A percentile compares a stretch with the other conserved stretches of the same genome.
Evolutionary conservation across 2,329 filamentous ascomycete genomes (phyloP).

Genomic region (Pseudocercospora cruenta): DNA sequence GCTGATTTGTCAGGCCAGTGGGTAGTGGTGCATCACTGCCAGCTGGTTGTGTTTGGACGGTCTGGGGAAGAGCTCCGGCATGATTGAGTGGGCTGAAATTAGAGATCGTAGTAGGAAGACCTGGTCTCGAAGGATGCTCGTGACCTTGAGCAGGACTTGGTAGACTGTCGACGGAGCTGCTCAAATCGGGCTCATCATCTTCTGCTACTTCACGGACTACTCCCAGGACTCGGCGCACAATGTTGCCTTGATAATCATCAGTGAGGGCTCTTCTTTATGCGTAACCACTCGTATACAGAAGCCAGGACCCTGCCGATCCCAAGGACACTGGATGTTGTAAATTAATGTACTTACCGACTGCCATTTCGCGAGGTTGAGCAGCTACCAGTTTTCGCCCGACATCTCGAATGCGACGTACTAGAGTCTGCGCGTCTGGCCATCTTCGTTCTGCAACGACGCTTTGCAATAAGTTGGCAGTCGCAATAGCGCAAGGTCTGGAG

Average conservation of each 20-base stretch:
- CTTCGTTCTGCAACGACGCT: slow-evolving; percentile 82
- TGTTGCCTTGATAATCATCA: slow-evolving; percentile 63
- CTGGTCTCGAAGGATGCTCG: slow-evolving; percentile 28
- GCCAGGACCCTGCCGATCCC: not conserved
- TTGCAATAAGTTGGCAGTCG: slow-evolving; percentile 85
- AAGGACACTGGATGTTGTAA: too few relatives aligned
- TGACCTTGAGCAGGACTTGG: slow-evolving; percentile 30
- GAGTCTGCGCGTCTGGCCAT: slow-evolving; percentile 74
- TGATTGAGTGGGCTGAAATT: slow-evolving; percentile 53
- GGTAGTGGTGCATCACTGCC: slow-evolving; percentile 14
- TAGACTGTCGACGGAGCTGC: slow-evolving; percentile 58
- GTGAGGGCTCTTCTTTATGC: not conserved
- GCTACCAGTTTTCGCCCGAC: slow-evolving; percentile 77
- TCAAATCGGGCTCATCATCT: slow-evolving; percentile 67
- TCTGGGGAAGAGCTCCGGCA: slow-evolving; percentile 36
- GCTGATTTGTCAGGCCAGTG: slow-evolving; percentile 37
- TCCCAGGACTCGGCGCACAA: slow-evolving; percentile 85
- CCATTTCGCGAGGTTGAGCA: slow-evolving; percentile 87
- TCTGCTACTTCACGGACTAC: slow-evolving; percentile 90
- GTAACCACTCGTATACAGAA: not conserved
- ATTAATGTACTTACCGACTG: slow-evolving; percentile 59
- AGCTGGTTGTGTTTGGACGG: slow-evolving; percentile 29
- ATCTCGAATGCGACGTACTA: slow-evolving; percentile 78
- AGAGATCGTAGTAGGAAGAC: slow-evolving; percentile 46
- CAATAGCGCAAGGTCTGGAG: slow-evolving; percentile 85